Evolutionary conservation across 495 filamentous ascomycete species (phyloP), one percentile per base, ranked within the genome.

Genomic region (Penicillium paxilli): DNA sequence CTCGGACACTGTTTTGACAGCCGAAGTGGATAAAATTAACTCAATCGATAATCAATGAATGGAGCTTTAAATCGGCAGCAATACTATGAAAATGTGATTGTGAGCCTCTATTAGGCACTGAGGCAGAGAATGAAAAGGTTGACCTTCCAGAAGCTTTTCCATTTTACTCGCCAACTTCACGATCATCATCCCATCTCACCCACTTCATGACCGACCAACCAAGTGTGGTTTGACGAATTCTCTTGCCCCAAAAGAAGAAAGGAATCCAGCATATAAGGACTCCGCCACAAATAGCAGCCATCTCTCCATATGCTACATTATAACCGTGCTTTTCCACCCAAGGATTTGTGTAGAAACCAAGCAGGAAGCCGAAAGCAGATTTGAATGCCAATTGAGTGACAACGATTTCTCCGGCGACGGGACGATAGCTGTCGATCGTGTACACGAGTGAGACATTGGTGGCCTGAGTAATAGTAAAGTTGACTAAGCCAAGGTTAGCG

Each of bases 281-380:
- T 6, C 52, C 59, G 0, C 71, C 72, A 32, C 73, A 62, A 33
- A 82, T 80, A 21, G 72, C 74, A 2, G 78, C 81, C 79, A 83
- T 83, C 32, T 72, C 63, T 9, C 80, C 78, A 56, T 76, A 83
- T 8, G 80, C 78, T 52, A 72, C 63, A 21, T 66, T 49, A 44
- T 83, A 83, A 1, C 80, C 80, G 4, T 69, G 64, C 49, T 71
- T 47, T n/a, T 68, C 64, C n/a, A 80, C 74, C 81, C 80, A 83
- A 0, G 76, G 78, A 48, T 83, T 84, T 10, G 79, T 83, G 62
- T 83, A 83, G 46, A 83, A 83, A 2, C 79, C 80, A 21, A 84
- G 67, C 9, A 83, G 69, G 57, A 83, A 83, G n/a, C 79, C 80
- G 58, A 83, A 83, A 10, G 77, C 63, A 21, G 74, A 73, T 63